Percentiles rank a stretch among this genome's conserved stretches.
Conservation (phyloP, 1,139 yeast species). For the Geotrichum bryndzae region DNA sequence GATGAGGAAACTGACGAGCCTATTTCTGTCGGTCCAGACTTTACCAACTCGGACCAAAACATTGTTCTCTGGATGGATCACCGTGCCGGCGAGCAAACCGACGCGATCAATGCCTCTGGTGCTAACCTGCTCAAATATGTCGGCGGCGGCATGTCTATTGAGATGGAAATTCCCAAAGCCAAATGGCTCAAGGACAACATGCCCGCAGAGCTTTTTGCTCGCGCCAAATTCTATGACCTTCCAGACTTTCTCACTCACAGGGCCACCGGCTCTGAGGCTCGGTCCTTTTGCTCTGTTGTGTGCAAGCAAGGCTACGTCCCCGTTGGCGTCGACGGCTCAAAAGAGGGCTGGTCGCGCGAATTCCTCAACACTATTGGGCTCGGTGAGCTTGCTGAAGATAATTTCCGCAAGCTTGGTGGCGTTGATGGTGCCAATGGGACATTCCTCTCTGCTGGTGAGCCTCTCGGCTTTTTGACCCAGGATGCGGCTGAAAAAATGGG, state of each 20-base stretch:
- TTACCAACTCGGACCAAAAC: constrained; percentile 63
- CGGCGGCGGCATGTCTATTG: constrained; percentile 96
- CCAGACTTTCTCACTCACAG: constrained; percentile 86
- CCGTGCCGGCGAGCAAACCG: constrained; percentile 81
- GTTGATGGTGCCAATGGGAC: constrained; percentile 64
- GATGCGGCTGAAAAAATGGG: constrained; percentile 78
- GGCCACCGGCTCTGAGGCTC: constrained; percentile 80
- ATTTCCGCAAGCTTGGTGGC: constrained; percentile 80
- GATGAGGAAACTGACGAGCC: constrained; percentile 62
- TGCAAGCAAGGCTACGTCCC: constrained; percentile 97
- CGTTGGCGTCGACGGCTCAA: constrained; percentile 59
- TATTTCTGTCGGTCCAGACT: constrained; percentile 89
- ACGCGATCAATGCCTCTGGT: constrained; percentile 68
- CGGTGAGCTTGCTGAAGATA: constrained; percentile 68
- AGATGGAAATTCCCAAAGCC: constrained; percentile 96
- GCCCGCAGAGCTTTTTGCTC: constrained; percentile 63
- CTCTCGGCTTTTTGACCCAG: constrained; percentile 65
- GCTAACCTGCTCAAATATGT: constrained; percentile 84
- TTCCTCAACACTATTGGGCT: constrained; percentile 64
- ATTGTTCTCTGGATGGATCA: constrained; percentile 98
- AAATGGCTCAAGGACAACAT: constrained; percentile 90
- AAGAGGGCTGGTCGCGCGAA: constrained; percentile 83
- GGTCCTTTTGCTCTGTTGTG: constrained; percentile 84
- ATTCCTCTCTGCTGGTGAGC: constrained; percentile 81
- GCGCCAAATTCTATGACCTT: constrained; percentile 77